Percentiles rank a stretch among this genome's conserved stretches.
Evolutionary conservation across 192 early-diverging fungal genomes (phyloP).

Genomic region (Coemansia interrupta): DNA sequence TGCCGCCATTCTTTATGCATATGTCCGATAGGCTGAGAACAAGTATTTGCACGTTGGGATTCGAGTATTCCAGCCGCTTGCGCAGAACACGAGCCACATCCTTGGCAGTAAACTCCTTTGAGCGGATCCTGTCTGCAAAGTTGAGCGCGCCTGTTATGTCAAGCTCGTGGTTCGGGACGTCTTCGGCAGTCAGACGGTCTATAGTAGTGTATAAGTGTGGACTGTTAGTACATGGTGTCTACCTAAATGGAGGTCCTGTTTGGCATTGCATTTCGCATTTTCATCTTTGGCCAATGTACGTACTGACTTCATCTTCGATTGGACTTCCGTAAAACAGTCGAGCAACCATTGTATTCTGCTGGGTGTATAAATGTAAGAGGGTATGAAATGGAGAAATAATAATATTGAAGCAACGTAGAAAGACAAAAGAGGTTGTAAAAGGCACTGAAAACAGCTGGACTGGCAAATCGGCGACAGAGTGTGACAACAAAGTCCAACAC

Average conservation of each 20-base stretch:
- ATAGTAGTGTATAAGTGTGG: constrained; percentile 8
- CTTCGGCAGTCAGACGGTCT: constrained; percentile 87
- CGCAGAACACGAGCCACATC: constrained; percentile 73
- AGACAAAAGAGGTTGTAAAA: not conserved
- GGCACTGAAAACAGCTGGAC: too few species aligned
- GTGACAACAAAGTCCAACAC: too few species aligned
- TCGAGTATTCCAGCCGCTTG: constrained; percentile 75
- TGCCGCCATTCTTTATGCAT: constrained; percentile 93
- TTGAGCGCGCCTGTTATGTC: constrained; percentile 82
- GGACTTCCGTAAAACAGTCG: constrained; percentile 51
- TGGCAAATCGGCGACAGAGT: too few species aligned
- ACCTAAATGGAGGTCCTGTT: not conserved
- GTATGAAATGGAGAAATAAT: not conserved
- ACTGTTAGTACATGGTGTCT: too few species aligned
- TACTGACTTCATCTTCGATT: constrained; percentile 54
- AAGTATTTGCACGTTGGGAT: constrained; percentile 92
- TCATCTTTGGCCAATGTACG: constrained; percentile 7
- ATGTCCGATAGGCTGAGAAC: constrained; percentile 85
- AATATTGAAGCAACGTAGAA: constrained; percentile 1
- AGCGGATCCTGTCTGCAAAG: constrained; percentile 89
- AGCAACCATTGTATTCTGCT: constrained; percentile 32
- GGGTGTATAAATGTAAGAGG: constrained; percentile 2
- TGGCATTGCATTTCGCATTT: not conserved
- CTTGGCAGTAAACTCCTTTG: constrained; percentile 75
- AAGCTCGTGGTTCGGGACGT: constrained; percentile 78